Evolutionary conservation across 805 yeast genomes (phyloP), one percentile per base, ranked within the genome.

Genomic region (Saturnispora bothae): DNA sequence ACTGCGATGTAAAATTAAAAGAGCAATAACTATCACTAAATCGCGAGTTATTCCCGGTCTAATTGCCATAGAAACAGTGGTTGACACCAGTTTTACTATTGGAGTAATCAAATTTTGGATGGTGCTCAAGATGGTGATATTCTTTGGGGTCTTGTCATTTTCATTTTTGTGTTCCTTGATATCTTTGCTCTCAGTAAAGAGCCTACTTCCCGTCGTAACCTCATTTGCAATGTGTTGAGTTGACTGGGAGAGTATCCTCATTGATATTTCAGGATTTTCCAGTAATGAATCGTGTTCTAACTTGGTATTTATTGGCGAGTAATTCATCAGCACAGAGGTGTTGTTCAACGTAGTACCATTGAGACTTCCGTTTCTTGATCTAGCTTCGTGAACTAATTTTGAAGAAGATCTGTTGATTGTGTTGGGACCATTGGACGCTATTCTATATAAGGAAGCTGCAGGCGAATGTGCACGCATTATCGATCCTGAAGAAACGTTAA

Each of bases 401-500:
- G 51, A 43, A 26, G 58, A 45, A 7, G 60, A 53, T 8, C 54
- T 35, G 36, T 49, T 52, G 7, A 57, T 46, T 5, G 15, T 12
- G 5, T 8, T 12, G 6, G 28, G 28, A 2, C 57, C 55, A 2
- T 54, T 42, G 1, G 61, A 56, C 9, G 60, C 57, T 27, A 57
- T 44, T 32, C 59, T 45, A 38, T 57, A 57, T 36, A 57, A 35
- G 5, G 61, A 57, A 14, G 57, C 48, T 6, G 62, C 62, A 5
- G 62, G 62, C 13, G 61, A 56, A 9, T 54, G 54, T 5, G 59
- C 45, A 19, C 60, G 41, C 18, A 31, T 18, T n/a, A 34, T 34
- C 16, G 36, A 34, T 9, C 15, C 13, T 16, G 36, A 34, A 5
- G 36, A 18, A 13, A 34, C 9, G n/a, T 6, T 18, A 18, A 18